These are phyloP conservation scores for Colletotrichum salicis DNA, from an alignment of 2,329 filamentous ascomycete species.

Conservation along the genomic window DNA sequence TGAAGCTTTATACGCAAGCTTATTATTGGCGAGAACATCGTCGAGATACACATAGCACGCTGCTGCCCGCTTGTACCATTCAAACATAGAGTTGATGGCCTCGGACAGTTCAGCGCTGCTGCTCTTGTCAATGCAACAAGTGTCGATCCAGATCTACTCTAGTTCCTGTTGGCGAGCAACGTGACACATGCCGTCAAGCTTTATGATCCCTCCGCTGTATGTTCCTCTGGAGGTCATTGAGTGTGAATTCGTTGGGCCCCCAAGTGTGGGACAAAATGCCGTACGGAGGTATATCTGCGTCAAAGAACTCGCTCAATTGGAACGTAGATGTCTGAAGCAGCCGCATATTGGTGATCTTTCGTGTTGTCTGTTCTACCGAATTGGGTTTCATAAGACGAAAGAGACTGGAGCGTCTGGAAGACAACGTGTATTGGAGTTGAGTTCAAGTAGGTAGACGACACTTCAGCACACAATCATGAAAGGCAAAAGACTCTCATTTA, in stretches of 20 bases:
- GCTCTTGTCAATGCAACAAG: background rate
- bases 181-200: background rate
- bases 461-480: accelerated
- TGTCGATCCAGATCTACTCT: background rate
- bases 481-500: background rate
- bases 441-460: background rate
- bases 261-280: slow-evolving; percentile 40
- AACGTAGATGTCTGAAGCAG: background rate
- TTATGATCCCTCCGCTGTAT: background rate
- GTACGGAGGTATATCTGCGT: slow-evolving; percentile 25
- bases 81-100: background rate
- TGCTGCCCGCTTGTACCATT: background rate
- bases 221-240: background rate
- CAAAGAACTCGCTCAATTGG: background rate
- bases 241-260: slow-evolving; percentile 32
- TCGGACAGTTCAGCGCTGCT: background rate
- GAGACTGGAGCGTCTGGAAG: background rate
- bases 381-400: background rate
- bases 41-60: background rate
- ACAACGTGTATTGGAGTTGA: background rate
- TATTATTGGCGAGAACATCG: background rate
- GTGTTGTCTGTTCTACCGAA: background rate
- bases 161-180: background rate
- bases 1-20: background rate
- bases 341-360: background rate